Evolutionary conservation across 2,329 filamentous ascomycete genomes (phyloP).

Genomic region (Aureobasidium mangrovei): DNA sequence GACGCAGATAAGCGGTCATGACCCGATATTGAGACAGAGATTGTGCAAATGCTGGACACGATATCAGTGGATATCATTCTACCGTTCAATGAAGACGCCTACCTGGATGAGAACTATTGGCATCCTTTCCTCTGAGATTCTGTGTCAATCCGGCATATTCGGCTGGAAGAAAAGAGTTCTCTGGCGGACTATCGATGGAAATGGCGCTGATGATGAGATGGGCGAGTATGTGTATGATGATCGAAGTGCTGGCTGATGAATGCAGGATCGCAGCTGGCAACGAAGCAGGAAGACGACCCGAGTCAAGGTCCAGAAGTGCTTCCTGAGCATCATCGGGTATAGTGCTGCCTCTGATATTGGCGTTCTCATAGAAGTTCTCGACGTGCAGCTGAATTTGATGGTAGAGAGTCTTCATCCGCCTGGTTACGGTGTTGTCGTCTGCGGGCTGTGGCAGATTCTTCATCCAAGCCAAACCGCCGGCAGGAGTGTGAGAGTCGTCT

Average conservation of each 20-base stretch:
- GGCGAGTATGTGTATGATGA: neutral
- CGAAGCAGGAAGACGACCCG: neutral
- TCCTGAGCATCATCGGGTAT: neutral
- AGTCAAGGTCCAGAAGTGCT: neutral
- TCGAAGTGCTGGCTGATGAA: neutral
- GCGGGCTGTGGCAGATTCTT: constrained; percentile 24
- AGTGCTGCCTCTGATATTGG: neutral
- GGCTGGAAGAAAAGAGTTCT: neutral
- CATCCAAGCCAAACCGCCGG: constrained; percentile 3
- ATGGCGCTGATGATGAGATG: neutral
- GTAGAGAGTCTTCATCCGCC: constrained; percentile 24
- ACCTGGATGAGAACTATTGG: neutral
- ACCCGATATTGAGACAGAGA: neutral
- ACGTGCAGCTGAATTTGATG: constrained; percentile 29
- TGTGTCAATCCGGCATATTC: neutral
- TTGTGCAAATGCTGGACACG: neutral
- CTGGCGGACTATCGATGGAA: neutral
- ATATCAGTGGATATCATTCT: neutral
- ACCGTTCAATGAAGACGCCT: no score
- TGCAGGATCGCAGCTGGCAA: neutral
- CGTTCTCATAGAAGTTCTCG: constrained; percentile 29
- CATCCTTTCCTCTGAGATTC: neutral
- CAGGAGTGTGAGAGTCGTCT: neutral
- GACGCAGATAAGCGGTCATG: neutral
- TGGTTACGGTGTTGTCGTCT: constrained; percentile 25